Base-by-base conservation (phyloP, 192 early-diverging fungal species). In the Coemansia sp. region DNA sequence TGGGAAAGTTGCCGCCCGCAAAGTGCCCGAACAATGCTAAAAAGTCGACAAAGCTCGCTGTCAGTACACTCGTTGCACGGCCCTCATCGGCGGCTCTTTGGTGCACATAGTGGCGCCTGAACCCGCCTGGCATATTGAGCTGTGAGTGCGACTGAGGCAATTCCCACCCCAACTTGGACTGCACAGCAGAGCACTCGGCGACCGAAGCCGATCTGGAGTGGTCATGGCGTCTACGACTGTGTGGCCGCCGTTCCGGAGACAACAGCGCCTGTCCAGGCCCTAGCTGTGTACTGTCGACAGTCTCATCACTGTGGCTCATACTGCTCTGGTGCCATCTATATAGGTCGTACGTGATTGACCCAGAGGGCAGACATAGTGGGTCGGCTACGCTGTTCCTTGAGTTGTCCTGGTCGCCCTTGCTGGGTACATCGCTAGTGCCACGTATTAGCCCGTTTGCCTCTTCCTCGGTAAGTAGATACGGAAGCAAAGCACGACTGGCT, bases 1-100 rank as follows among this genome's bases (percentile, higher is more conserved):
- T 90, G 29, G 90, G 92, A 65, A 87, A 86, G 64, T 95, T 92
- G 70, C 95, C 95, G 34, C 94, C 95, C 38, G 91, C 95, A 82
- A 95, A 98, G 70, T 92, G 94, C 35, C 93, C 94, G 61, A 90
- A 96, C 67, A 98, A 83, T 44, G 89, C 89, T 55, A 98, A 73
- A 73, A 98, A 96, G 73, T 98, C 96, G 30, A 95, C 86, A 86
- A 96, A 98, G 75, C 89, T 95, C 32, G 85, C 70, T 3, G 95
- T 95, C 67, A 94, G 73, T 24, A 86, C 82, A 61, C 88, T 88
- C 1, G 89, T 87, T 34, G 79, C 79, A 61, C 76, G 70, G 34
- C 92, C 94, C 59, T 83, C 84, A 40, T 78, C 69, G 30, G 82
- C 76, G 16, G 91, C 91, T 62, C 92, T 86, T 64, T 87, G 74